Base-by-base conservation (phyloP, 306 rosid species). In the Castanospermum australe region DNA sequence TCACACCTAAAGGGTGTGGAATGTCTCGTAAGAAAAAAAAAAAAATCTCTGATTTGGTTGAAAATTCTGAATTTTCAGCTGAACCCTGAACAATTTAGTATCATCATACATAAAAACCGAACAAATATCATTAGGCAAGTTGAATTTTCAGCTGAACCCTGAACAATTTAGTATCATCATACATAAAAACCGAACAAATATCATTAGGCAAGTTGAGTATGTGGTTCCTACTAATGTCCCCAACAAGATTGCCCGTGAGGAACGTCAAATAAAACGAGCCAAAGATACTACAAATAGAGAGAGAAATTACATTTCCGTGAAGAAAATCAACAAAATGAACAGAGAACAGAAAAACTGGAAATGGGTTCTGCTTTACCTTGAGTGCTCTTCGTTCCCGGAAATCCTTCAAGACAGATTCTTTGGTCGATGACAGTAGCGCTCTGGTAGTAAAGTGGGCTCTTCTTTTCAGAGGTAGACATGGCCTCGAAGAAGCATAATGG, bases 351-450 rank as follows among this genome's bases (percentile, higher is more conserved):
- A 50, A 17, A 74, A 47, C 1, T 28, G 13, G 25, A 75, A 61
- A 30, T 36, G 77, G 54, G 36, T 36, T 55, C 76, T 33, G 30
- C 18, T 66, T 69, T 71, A 94, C 99, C 95, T 94, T 94, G 82
- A 94, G 95, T 67, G 99, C 95, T 68, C 77, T 86, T 63, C 88
- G 80, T 36, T 94, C 84, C 10, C 84, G 89, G 73, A 94, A 92
- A 20, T 86, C 92, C 77, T 87, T 89, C 79, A 94, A 73, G 60
- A 92, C 92, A 44, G 77, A 41, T 68, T 91, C 87, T 78, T 89
- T 91, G 20, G 91, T 28, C 7, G 91, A 83, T 55, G 94, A 90
- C 0, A 88, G 84, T 59, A 84, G 77, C 25, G 98, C 93, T 69
- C 11, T 86, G 52, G 91, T 76, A 28, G 85, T 86, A 2, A 81